Percentiles rank a stretch among this genome's conserved stretches.
Conservation (phyloP, 2,329 filamentous ascomycete species). For the Pezicula rhizophila region DNA sequence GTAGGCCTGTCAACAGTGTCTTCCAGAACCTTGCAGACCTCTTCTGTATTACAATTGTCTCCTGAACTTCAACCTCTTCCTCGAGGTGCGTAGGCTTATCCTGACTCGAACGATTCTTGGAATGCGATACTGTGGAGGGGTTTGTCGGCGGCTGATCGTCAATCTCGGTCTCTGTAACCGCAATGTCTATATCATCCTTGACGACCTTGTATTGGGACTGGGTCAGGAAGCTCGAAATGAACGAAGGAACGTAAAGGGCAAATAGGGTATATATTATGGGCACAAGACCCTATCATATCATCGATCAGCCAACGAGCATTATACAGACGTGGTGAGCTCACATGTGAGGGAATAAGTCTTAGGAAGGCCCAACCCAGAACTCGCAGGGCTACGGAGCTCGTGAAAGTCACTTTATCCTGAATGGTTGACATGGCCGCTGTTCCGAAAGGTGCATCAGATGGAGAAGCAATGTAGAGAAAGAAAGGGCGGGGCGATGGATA, state of each 20-base stretch:
- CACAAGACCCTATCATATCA: slow-evolving; percentile 27
- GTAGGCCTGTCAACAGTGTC: slow-evolving; percentile 69
- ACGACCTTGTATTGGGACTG: slow-evolving; percentile 53
- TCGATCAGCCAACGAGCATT: background rate
- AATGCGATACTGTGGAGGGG: slow-evolving; percentile 21
- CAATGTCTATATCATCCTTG: slow-evolving; percentile 51
- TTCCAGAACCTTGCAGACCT: slow-evolving; percentile 50
- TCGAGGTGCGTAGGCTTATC: slow-evolving; percentile 32
- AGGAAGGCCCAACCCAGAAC: slow-evolving; percentile 50
- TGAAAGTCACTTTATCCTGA: slow-evolving; percentile 20
- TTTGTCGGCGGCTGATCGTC: slow-evolving; percentile 27
- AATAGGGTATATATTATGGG: slow-evolving; percentile 53
- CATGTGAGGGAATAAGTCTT: slow-evolving; percentile 42
- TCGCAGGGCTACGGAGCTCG: slow-evolving; percentile 45
- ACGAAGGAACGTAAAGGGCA: slow-evolving; percentile 59
- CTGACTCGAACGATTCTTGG: slow-evolving; percentile 16
- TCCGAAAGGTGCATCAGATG: too few species aligned
- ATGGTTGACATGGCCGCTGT: slow-evolving; percentile 14
- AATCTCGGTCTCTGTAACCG: slow-evolving; percentile 40
- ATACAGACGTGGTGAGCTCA: slow-evolving; percentile 20
- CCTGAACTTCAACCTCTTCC: slow-evolving; percentile 54
- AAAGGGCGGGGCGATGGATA: too few species aligned
- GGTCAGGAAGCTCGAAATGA: slow-evolving; percentile 51
- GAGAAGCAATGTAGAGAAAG: too few species aligned
- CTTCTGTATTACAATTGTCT: slow-evolving; percentile 55